Conservation (phyloP, 2,329 filamentous ascomycete genomes). For the Penicillium sp. region DNA sequence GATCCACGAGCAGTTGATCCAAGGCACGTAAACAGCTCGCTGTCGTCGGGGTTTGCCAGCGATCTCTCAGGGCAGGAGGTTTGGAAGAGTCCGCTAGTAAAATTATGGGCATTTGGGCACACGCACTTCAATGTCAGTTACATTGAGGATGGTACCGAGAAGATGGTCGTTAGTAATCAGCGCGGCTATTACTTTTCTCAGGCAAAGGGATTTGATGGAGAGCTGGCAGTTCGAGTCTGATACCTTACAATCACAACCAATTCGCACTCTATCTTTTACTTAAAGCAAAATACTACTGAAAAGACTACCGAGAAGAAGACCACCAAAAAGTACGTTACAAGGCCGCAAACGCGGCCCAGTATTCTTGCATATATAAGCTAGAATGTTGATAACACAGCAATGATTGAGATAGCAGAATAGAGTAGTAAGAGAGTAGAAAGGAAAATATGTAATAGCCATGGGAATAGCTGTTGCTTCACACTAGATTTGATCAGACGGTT, state of each 20-base stretch:
- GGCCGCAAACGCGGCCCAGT: too few species aligned
- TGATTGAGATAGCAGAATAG: too few species aligned
- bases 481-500: too few species aligned
- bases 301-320: too few species aligned
- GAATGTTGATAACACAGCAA: too few species aligned
- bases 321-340: too few species aligned
- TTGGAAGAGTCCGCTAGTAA: conserved; percentile 40
- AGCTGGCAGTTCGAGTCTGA: background rate
- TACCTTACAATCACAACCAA: background rate
- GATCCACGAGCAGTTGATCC: conserved; percentile 31
- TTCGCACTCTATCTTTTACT: background rate
- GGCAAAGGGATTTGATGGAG: background rate
- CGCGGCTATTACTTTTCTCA: conserved; percentile 28
- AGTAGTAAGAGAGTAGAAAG: too few species aligned
- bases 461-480: too few species aligned
- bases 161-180: conserved; percentile 43
- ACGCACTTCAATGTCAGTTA: conserved; percentile 50
- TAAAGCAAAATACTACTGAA: too few species aligned
- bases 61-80: conserved; percentile 41
- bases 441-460: too few species aligned
- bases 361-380: too few species aligned
- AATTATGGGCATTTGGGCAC: conserved; percentile 50
- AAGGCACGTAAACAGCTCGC: conserved; percentile 31
- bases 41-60: conserved; percentile 43
- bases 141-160: conserved; percentile 29